Evolutionary conservation across 192 early-diverging fungal genomes (phyloP).

Genomic region (Spinellus fusiger): DNA sequence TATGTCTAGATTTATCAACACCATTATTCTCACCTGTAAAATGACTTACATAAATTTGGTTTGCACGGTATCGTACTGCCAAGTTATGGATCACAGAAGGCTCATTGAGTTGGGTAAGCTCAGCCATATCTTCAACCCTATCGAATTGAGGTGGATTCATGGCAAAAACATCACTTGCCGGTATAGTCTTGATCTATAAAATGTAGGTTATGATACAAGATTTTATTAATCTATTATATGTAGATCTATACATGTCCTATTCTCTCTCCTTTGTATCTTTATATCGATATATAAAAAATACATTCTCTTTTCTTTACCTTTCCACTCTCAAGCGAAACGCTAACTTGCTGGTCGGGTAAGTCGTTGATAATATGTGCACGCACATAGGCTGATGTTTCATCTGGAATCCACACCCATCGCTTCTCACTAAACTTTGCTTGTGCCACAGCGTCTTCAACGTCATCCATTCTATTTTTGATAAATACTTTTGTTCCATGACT

Average conservation of each 20-base stretch:
- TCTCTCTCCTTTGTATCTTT: too few relatives aligned
- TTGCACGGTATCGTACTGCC: constrained; percentile 79
- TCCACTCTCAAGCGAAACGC: constrained; percentile 71
- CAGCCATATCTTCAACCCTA: constrained; percentile 97
- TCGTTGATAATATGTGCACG: constrained; percentile 76
- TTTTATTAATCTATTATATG: too few relatives aligned
- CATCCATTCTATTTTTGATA: constrained; percentile 21
- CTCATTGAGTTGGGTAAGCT: constrained; percentile 93
- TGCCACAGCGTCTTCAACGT: constrained; percentile 50
- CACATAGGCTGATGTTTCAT: constrained; percentile 86
- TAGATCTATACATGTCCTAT: too few relatives aligned
- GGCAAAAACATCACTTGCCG: constrained; percentile 73
- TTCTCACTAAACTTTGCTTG: constrained; percentile 85
- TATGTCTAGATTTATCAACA: constrained; percentile 66
- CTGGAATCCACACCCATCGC: constrained; percentile 94
- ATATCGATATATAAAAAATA: too few relatives aligned
- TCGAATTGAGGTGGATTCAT: constrained; percentile 99
- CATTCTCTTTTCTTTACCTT: constrained; percentile 60
- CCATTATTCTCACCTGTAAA: background rate
- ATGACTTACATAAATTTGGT: constrained; percentile 84
- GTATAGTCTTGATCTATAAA: background rate
- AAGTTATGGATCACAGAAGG: constrained; percentile 97
- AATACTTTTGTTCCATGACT: constrained; percentile 27
- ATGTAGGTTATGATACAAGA: too few relatives aligned
- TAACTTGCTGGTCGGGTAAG: constrained; percentile 45